Base-by-base conservation (phyloP, 1,284 basidiomycete species). In the Lentinula novae-zelandiae region DNA sequence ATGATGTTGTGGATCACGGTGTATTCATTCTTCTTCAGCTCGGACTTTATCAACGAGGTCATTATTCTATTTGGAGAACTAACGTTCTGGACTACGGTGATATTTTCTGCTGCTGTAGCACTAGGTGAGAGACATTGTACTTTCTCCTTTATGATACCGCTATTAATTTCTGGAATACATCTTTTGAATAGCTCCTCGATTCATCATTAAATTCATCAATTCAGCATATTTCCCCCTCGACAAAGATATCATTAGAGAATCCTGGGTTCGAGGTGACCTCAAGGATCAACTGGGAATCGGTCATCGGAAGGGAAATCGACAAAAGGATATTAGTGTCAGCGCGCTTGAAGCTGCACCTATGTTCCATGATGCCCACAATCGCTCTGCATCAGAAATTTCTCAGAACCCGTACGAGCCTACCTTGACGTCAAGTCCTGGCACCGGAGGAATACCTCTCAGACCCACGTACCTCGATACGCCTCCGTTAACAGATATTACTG, bases 1-100 rank as follows among this genome's bases (percentile, higher is more conserved):
- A 89, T 95, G 84, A 73, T 91, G 64, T 67, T 90, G 20, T 97
- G 94, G 94, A 89, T 95, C 63, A 85, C 88, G 4, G 80, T 96
- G 58, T 96, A 93, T 73, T 95, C 93, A 4, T 85, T 85, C 72
- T 86, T 95, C 70, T 71, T 75, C 9, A 87, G 84, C 57, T 77
- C 76, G 52, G 85, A 90, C 67, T 96, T 93, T 71, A 78, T 84
- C 60, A 76, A 90, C 58, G 92, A 94, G 68, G 87, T 90, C 27
- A 71, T 77, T 31, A 78, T 94, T 54, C 78, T 96, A 17, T 96
- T 89, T 71, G 83, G 87, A 5, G 88, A 87, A 2, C 75, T 93
- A 64, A 83, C 83, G 13, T 97, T 96, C 75, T 96, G 94, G 94
- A 78, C 86, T 1, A 85, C 87, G 0, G 82, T 95, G 22, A 40